These are phyloP conservation scores for Alternaria arbusti DNA, from an alignment of 2,329 filamentous ascomycete species.

Conservation along the genomic window DNA sequence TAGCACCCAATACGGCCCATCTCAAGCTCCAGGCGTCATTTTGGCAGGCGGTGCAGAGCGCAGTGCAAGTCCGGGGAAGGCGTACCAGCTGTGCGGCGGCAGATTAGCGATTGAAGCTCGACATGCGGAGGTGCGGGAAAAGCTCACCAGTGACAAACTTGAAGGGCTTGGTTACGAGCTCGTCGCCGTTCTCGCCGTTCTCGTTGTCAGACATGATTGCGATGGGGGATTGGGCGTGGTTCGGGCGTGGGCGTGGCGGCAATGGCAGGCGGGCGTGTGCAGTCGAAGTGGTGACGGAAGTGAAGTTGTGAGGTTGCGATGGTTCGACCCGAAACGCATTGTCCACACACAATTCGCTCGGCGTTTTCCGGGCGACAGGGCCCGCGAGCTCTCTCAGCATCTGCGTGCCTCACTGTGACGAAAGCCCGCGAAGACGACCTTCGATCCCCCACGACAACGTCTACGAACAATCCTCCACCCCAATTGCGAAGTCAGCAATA, in stretches of 20 bases:
- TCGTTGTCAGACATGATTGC: conserved; percentile 81
- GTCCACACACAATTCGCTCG: conserved; percentile 44
- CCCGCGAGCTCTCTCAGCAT: conserved; percentile 27
- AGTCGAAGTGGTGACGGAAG: conserved; percentile 34
- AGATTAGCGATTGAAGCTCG: conserved; percentile 38
- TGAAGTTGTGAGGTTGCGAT: conserved; percentile 40
- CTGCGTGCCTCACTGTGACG: conserved; percentile 33
- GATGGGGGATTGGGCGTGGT: conserved; percentile 37
- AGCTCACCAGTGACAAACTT: conserved; percentile 98
- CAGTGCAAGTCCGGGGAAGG: conserved; percentile 20
- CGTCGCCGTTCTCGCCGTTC: conserved; percentile 64
- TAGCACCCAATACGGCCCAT: conserved; percentile 18
- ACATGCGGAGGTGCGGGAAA: conserved; percentile 17
- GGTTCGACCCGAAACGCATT: conserved; percentile 43
- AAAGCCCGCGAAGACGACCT: conserved; percentile 37
- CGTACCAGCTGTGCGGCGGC: conserved; percentile 49
- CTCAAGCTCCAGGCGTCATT: neutral
- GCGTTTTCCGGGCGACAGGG: conserved; percentile 37
- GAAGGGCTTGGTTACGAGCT: conserved; percentile 97
- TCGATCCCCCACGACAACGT: conserved; percentile 18
- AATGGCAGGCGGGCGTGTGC: conserved; percentile 35
- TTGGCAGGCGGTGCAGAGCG: conserved; percentile 9
- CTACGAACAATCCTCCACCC: conserved; percentile 31
- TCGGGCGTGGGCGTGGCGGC: conserved; percentile 29
- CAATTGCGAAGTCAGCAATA: conserved; percentile 19